A percentile compares a stretch with the other conserved stretches of the same genome.
Evolutionary conservation across 306 rosid species (phyloP).

Genomic region (Vigna nakashimae): DNA sequence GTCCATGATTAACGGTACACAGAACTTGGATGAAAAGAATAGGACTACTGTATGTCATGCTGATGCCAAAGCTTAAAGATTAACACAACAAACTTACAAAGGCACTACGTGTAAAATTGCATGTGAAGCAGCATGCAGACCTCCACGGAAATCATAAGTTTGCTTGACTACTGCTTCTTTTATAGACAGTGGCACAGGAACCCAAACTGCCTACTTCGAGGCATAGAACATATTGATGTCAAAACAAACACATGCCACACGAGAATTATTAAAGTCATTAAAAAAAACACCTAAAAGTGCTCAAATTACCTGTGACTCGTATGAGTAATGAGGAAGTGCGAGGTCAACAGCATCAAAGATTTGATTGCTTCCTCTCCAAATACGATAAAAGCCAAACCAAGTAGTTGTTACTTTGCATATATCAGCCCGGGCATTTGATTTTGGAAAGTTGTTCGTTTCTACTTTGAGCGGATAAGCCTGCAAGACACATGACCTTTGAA

Average conservation of each 20-base stretch:
- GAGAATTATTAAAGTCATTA: slow-evolving; percentile 27
- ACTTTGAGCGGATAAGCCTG: slow-evolving; percentile 76
- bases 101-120: slow-evolving; percentile 92
- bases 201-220: slow-evolving; percentile 86
- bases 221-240: slow-evolving; percentile 23
- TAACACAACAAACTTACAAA: slow-evolving; percentile 66
- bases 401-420: slow-evolving; percentile 80
- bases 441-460: slow-evolving; percentile 48
- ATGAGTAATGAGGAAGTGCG: slow-evolving; percentile 79
- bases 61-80: slow-evolving; percentile 25
- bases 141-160: slow-evolving; percentile 85
- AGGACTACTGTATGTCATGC: slow-evolving; percentile 32
- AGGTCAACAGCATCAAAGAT: slow-evolving; percentile 75
- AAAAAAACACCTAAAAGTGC: not conserved
- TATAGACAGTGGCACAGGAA: slow-evolving; percentile 76
- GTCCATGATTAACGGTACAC: slow-evolving; percentile 4
- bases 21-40: slow-evolving; percentile 17
- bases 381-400: slow-evolving; percentile 86
- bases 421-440: slow-evolving; percentile 71
- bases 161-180: slow-evolving; percentile 62
- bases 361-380: slow-evolving; percentile 69
- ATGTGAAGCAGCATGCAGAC: slow-evolving; percentile 97
- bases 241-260: slow-evolving; percentile 29
- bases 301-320: slow-evolving; percentile 70
- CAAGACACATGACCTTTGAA: slow-evolving; percentile 20